Base-by-base conservation (phyloP, 768 basidiomycete genomes). In the Russula foetens region DNA sequence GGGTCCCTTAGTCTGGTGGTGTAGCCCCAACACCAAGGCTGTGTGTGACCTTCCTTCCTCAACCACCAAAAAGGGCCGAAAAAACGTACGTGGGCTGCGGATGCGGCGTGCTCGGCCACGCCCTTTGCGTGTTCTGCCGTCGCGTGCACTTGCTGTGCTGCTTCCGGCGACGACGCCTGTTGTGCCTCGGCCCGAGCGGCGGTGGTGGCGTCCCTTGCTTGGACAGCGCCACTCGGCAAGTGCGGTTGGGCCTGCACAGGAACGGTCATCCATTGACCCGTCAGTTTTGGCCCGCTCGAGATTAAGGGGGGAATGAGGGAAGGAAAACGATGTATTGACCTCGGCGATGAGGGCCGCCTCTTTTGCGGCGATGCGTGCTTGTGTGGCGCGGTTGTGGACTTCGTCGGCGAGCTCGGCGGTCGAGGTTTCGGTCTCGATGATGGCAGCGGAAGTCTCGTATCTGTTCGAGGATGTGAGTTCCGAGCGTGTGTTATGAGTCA, bases 81-180 rank as follows among this genome's bases (percentile, higher is more conserved):
- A 23, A 15, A 17, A 65, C 75, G 26, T 55, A 84, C 84, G 72
- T 80, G 77, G 3, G 84, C 84, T 26, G 75, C 69, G 1, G 70
- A 71, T 12, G 84, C 84, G 5, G 81, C 82, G 49, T 84, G 73
- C 33, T 73, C 66, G 0, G 83, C 85, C 4, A 71, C 83, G 9
- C 74, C 71, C 41, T 79, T 74, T 1, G 73, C 74, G 8, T 75
- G 70, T 31, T 76, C 72, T 0, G 79, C 81, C 59, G 81, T 82
- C 53, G 69, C 68, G 59, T 78, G 77, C 8, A 84, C 74, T 66
- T 83, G 69, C 14, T 70, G 71, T 2, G 80, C 77, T 12, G 75
- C 70, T 28, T 63, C 44, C 21, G 71, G 26, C 48, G 72, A 80
- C 7, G 78, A 80, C 7, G 78, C 75, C 2, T 83, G 81, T 43